phyloP scores from a whole-genome alignment of 228 moss, liverwort and hornwort genomes.

The Sphagnum magellanicum region DNA sequence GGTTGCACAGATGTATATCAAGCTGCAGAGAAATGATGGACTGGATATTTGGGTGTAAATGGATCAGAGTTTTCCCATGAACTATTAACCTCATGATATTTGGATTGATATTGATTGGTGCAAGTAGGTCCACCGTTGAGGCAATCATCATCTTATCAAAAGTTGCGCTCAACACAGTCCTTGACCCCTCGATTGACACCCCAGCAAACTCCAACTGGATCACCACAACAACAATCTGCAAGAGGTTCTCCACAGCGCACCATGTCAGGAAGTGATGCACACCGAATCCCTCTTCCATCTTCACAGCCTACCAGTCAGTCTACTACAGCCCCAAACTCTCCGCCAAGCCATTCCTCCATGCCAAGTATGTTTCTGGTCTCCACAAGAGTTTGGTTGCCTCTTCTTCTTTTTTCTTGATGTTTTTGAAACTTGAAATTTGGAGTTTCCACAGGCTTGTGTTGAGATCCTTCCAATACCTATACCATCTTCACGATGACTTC shows the following conservation, averaged over 20 bases:
- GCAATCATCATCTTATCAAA: slow-evolving; percentile 8
- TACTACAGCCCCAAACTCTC: slow-evolving; percentile 46
- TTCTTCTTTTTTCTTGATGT: not conserved
- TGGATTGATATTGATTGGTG: not conserved
- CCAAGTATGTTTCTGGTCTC: slow-evolving; percentile 10
- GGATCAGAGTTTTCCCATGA: not conserved
- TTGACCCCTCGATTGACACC: slow-evolving; percentile 35
- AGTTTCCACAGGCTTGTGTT: not conserved
- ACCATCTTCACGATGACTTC: too few species aligned
- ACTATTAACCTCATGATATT: not conserved
- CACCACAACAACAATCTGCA: slow-evolving; percentile 18
- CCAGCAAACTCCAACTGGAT: slow-evolving; percentile 22
- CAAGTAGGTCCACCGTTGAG: slow-evolving; percentile 9
- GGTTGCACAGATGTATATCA: not conserved
- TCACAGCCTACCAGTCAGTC: slow-evolving; percentile 41
- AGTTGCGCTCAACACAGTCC: slow-evolving; percentile 19
- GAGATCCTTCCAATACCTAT: too few species aligned
- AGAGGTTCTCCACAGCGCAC: slow-evolving; percentile 17
- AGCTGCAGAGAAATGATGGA: not conserved
- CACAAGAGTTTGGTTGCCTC: not conserved
- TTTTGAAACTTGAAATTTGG: not conserved
- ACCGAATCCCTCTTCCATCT: slow-evolving; percentile 25
- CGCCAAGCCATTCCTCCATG: slow-evolving; percentile 25
- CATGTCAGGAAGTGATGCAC: slow-evolving; percentile 10
- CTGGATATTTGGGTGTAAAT: not conserved